A percentile compares a stretch with the other conserved stretches of the same genome.
phyloP scores from a whole-genome alignment of 108 stramenopile genomes.

The Cylindrotheca closterium region DNA sequence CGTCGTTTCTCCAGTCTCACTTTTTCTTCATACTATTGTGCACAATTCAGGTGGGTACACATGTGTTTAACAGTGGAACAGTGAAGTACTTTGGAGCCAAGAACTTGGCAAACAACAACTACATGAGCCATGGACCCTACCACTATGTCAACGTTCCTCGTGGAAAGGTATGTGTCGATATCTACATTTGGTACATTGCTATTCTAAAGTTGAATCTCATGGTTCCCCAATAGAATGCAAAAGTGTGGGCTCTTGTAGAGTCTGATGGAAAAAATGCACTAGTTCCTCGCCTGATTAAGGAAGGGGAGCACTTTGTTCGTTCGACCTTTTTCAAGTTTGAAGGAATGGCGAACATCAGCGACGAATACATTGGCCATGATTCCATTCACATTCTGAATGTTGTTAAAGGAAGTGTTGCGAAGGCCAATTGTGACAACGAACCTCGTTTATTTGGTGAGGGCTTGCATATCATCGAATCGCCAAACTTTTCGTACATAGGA shows the following conservation, averaged over 20 bases:
- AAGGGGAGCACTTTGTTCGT: conserved; percentile 35
- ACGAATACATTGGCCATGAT: conserved; percentile 27
- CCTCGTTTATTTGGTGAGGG: conserved; percentile 37
- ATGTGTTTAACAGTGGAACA: conserved; percentile 37
- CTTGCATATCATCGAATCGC: conserved; percentile 25
- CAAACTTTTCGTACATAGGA: conserved; percentile 23
- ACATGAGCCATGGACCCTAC: conserved; percentile 28
- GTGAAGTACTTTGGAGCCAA: conserved; percentile 4
- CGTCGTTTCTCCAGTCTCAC: too few species aligned
- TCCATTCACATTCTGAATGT: conserved; percentile 25
- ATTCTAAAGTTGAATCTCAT: too few species aligned
- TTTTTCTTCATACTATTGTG: too few species aligned
- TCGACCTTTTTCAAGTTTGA: conserved; percentile 30
- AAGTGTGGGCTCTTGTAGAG: conserved; percentile 32
- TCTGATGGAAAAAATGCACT: conserved; percentile 15
- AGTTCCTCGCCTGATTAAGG: conserved; percentile 26
- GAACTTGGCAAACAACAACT: not conserved
- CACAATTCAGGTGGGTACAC: too few species aligned
- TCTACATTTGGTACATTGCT: too few species aligned
- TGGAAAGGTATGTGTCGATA: too few species aligned
- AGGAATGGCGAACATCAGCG: conserved; percentile 18
- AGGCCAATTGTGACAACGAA: conserved; percentile 18
- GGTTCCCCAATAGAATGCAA: too few species aligned
- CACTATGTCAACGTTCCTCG: conserved; percentile 31
- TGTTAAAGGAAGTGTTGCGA: conserved; percentile 30